These are phyloP conservation scores for Penicillium diatomitis DNA, from an alignment of 495 filamentous ascomycete genomes.

Conservation along the genomic window DNA sequence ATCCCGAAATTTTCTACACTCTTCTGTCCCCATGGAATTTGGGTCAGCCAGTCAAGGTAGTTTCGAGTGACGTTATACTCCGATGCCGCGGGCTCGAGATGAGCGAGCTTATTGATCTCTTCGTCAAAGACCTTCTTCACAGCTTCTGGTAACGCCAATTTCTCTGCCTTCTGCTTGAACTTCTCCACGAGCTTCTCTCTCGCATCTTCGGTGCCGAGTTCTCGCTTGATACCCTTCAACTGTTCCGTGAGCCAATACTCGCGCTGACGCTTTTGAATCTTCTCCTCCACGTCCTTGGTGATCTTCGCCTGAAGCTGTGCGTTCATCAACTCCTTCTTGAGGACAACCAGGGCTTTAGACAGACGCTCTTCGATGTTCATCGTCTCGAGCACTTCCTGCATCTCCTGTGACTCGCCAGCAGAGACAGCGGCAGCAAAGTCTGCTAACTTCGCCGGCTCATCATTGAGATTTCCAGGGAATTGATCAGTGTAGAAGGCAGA, in stretches of 20 bases:
- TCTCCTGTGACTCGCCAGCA: slow-evolving; percentile 77
- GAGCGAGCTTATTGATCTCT: slow-evolving; percentile 91
- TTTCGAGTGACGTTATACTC: slow-evolving; percentile 99
- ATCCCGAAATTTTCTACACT: slow-evolving; percentile 97
- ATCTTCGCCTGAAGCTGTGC: slow-evolving; percentile 96
- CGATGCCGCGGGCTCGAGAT: slow-evolving; percentile 88
- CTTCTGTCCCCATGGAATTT: slow-evolving; percentile 94
- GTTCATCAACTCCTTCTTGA: slow-evolving; percentile 98
- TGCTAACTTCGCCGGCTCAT: slow-evolving; percentile 88
- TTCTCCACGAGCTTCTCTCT: slow-evolving; percentile 97
- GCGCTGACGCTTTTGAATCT: slow-evolving; percentile 94
- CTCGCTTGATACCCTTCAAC: slow-evolving; percentile 96
- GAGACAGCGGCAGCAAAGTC: slow-evolving; percentile 97
- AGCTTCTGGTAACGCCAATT: slow-evolving; percentile 91
- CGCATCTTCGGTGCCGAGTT: slow-evolving; percentile 94
- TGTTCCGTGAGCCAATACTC: slow-evolving; percentile 99
- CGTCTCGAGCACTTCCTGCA: slow-evolving; percentile 86
- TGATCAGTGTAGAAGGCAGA: slow-evolving; percentile 94
- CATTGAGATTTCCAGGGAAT: slow-evolving; percentile 84
- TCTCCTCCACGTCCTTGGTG: slow-evolving; percentile 92
- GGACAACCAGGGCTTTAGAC: slow-evolving; percentile 76
- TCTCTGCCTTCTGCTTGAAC: slow-evolving; percentile 90
- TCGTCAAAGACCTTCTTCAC: slow-evolving; percentile 98
- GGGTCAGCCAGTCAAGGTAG: slow-evolving; percentile 97
- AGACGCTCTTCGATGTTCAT: slow-evolving; percentile 85